Evolutionary conservation across 1,284 basidiomycete genomes (phyloP).

Genomic region (Stereum hirsutum): DNA sequence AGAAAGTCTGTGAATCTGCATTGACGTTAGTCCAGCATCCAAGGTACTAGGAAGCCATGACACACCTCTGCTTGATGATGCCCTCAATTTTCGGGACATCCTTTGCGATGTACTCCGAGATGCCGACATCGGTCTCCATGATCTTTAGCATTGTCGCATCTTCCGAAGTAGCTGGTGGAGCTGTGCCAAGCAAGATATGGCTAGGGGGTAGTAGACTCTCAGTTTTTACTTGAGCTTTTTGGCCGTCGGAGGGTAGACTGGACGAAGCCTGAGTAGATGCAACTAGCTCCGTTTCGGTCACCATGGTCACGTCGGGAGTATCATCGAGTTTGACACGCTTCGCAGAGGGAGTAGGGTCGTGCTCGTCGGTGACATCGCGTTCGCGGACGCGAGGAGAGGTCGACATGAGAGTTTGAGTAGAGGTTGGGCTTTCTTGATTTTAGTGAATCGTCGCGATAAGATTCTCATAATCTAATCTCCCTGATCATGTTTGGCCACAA

Average conservation of each 20-base stretch:
- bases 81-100: constrained; percentile 72
- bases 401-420: constrained; percentile 13
- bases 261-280: not conserved
- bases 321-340: constrained; percentile 49
- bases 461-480: too few relatives aligned
- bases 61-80: constrained; percentile 91
- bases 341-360: constrained; percentile 33
- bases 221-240: constrained; percentile 8
- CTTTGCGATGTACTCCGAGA: constrained; percentile 77
- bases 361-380: constrained; percentile 39
- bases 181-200: constrained; percentile 51
- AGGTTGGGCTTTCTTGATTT: too few relatives aligned
- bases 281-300: constrained; percentile 10
- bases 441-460: too few relatives aligned
- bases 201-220: constrained; percentile 64
- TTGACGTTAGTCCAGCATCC: constrained; percentile 4
- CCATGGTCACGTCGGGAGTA: constrained; percentile 9
- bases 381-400: constrained; percentile 30
- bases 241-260: not conserved
- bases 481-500: too few relatives aligned
- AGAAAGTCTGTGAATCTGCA: constrained; percentile 90
- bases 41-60: constrained; percentile 6
- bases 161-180: constrained; percentile 35
- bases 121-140: constrained; percentile 81
- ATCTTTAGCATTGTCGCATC: constrained; percentile 47